These are phyloP conservation scores for Yamadazyma paraphyllophila DNA, from an alignment of 805 yeast genomes.

Conservation along the genomic window DNA sequence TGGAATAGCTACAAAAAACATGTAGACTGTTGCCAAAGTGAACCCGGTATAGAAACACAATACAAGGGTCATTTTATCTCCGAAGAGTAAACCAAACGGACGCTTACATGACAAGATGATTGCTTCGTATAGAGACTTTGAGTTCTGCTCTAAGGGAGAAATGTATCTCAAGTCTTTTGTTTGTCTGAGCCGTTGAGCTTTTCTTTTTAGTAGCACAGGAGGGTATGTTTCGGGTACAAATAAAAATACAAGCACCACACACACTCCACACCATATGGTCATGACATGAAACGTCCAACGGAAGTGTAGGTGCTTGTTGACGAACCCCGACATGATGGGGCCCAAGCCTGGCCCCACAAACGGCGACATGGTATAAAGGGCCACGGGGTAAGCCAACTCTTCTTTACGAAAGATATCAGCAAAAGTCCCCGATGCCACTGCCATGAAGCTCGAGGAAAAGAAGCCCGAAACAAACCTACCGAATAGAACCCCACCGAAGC, in stretches of 20 bases:
- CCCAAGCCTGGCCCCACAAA: conserved; percentile 32
- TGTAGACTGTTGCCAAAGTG: conserved; percentile 43
- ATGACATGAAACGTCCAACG: conserved; percentile 28
- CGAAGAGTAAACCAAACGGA: conserved; percentile 24
- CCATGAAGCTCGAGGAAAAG: conserved; percentile 27
- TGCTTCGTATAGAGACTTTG: conserved; percentile 17
- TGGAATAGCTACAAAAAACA: conserved; percentile 42
- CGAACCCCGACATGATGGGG: conserved; percentile 27
- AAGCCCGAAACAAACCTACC: conserved; percentile 28
- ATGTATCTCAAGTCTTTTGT: conserved; percentile 37
- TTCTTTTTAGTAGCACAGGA: conserved; percentile 22
- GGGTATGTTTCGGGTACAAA: conserved; percentile 31
- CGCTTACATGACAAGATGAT: conserved; percentile 21
- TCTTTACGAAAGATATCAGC: conserved; percentile 27
- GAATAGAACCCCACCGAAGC: conserved; percentile 25
- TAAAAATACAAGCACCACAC: conserved; percentile 18
- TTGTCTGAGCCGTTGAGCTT: conserved; percentile 26
- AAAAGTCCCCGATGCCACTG: conserved; percentile 30
- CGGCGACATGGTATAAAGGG: conserved; percentile 27
- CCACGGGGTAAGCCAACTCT: conserved; percentile 21
- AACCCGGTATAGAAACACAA: conserved; percentile 42
- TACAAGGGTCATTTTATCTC: conserved; percentile 27
- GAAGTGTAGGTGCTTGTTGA: conserved; percentile 18
- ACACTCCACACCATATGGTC: conserved; percentile 22
- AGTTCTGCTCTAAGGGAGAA: conserved; percentile 39